Conservation (phyloP, 345 rosid species). For the Luvunga scandens region DNA sequence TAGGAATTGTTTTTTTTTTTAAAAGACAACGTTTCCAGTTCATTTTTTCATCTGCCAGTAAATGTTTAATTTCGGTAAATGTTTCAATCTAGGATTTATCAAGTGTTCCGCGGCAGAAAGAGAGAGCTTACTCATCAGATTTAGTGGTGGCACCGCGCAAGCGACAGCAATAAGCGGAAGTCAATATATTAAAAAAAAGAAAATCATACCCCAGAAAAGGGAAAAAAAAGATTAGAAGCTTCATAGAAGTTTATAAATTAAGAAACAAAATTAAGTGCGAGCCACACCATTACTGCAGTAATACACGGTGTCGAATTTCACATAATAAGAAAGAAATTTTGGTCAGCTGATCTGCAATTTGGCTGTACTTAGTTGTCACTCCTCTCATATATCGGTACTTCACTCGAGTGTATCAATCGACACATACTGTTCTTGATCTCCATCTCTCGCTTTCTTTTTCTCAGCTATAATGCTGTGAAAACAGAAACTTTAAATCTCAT, state of each 20-base stretch:
- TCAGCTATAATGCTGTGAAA: slow-evolving; percentile 12
- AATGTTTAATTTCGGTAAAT: background rate
- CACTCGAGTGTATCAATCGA: slow-evolving; percentile 16
- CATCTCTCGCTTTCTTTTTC: background rate
- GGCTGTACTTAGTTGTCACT: slow-evolving; percentile 57
- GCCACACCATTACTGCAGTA: background rate
- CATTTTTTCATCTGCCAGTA: background rate
- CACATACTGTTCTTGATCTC: background rate
- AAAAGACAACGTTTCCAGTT: background rate
- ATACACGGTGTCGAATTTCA: background rate
- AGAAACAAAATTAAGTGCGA: background rate
- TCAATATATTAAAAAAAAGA: background rate
- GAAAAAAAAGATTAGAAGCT: slow-evolving; percentile 5
- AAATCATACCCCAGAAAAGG: background rate
- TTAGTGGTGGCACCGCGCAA: background rate
- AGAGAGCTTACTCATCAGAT: too few relatives aligned
- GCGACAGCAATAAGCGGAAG: background rate
- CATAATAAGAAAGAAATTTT: background rate
- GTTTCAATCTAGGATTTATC: too few relatives aligned
- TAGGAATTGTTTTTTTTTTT: background rate
- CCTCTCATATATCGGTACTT: slow-evolving; percentile 3
- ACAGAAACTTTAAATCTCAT: slow-evolving; percentile 6
- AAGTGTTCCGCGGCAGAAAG: too few relatives aligned
- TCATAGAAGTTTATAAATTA: slow-evolving; percentile 5
- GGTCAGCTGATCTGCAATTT: slow-evolving; percentile 26